These are phyloP conservation scores for Fennellomyces sp. DNA, from an alignment of 371 early-diverging fungal species.

Conservation along the genomic window DNA sequence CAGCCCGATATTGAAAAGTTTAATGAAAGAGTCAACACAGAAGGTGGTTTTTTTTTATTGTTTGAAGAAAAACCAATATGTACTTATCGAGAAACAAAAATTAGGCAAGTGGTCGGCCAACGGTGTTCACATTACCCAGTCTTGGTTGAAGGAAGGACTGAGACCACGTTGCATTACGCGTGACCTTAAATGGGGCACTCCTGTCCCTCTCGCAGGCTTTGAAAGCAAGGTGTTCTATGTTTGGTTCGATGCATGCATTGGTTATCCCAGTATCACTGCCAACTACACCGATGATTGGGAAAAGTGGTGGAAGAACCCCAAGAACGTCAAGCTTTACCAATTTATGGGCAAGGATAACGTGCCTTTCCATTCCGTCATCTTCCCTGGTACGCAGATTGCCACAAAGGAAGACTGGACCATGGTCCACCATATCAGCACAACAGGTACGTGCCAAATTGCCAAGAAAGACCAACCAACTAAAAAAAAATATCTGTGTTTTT, in stretches of 20 bases:
- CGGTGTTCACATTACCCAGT: constrained; percentile 88
- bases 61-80: background rate
- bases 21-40: constrained; percentile 67
- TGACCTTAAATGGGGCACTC: constrained; percentile 99
- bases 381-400: constrained; percentile 94
- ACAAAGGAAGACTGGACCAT: constrained; percentile 91
- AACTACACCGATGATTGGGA: constrained; percentile 94
- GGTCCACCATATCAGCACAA: constrained; percentile 93
- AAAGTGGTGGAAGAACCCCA: constrained; percentile 98
- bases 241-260: constrained; percentile 99
- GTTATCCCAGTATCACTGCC: constrained; percentile 97
- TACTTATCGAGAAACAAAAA: background rate
- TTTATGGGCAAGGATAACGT: constrained; percentile 99
- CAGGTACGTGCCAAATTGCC: constrained; percentile 66
- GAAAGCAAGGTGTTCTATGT: constrained; percentile 99
- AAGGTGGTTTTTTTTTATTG: constrained; percentile 33
- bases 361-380: constrained; percentile 99
- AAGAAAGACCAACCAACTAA: background rate
- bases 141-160: constrained; percentile 98
- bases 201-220: constrained; percentile 92
- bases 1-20: constrained; percentile 79
- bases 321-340: constrained; percentile 94
- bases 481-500: background rate
- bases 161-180: constrained; percentile 98
- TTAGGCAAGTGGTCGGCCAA: constrained; percentile 90